phyloP scores from a whole-genome alignment of 768 basidiomycete genomes.

The Boletus insuetus region DNA sequence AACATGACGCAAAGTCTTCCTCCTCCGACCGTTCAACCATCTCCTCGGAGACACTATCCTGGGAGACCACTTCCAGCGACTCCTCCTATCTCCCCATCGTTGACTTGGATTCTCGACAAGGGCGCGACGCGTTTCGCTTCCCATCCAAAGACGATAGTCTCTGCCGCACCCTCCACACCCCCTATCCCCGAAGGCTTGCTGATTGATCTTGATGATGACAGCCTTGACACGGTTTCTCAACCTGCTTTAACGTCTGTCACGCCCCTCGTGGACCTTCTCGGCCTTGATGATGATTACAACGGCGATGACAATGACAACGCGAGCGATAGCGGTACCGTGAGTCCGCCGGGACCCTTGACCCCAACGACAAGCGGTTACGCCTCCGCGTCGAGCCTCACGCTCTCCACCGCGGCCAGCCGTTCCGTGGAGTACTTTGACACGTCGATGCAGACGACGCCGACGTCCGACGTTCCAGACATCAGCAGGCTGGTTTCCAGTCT shows the following conservation, averaged over 20 bases:
- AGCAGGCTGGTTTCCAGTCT: slow-evolving; percentile 59
- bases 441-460: slow-evolving; percentile 30
- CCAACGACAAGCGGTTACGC: slow-evolving; percentile 28
- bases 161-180: slow-evolving; percentile 28
- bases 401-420: slow-evolving; percentile 21
- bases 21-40: slow-evolving; percentile 21
- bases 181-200: slow-evolving; percentile 49
- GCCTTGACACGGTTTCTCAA: slow-evolving; percentile 23
- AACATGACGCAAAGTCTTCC: slow-evolving; percentile 25
- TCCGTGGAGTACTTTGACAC: slow-evolving; percentile 29
- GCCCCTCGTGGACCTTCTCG: slow-evolving; percentile 26
- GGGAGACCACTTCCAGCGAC: slow-evolving; percentile 34
- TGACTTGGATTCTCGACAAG: slow-evolving; percentile 36
- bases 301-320: slow-evolving; percentile 22
- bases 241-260: slow-evolving; percentile 3
- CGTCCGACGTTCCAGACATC: slow-evolving; percentile 51
- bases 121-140: slow-evolving; percentile 9
- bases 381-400: slow-evolving; percentile 29
- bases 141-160: slow-evolving; percentile 19
- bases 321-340: slow-evolving; percentile 32
- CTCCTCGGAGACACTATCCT: slow-evolving; percentile 32
- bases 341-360: slow-evolving; percentile 32
- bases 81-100: slow-evolving; percentile 31
- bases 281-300: slow-evolving; percentile 17
- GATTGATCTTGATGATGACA: slow-evolving; percentile 52